Percentiles rank a stretch among this genome's conserved stretches.
Conservation (phyloP, 495 filamentous ascomycete genomes). For the Aspergillus homomorphus region DNA sequence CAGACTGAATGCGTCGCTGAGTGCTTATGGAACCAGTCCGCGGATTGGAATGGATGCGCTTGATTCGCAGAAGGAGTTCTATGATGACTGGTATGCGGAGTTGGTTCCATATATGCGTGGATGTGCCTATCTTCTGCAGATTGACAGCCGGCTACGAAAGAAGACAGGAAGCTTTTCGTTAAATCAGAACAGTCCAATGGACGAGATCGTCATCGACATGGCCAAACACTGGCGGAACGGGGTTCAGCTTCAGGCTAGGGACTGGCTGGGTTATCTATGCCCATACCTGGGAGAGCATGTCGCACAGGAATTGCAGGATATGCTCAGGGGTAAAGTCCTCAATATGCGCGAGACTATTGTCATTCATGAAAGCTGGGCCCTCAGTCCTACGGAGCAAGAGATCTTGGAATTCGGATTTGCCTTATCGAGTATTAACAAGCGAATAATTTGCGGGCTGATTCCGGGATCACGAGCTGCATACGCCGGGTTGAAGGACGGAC, state of each 20-base stretch:
- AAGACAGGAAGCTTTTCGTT: neutral
- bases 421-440: neutral
- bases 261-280: neutral
- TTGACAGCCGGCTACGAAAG: neutral
- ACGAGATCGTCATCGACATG: neutral
- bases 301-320: neutral
- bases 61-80: neutral
- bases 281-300: neutral
- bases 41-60: neutral
- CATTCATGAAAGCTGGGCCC: neutral
- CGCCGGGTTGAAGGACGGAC: neutral
- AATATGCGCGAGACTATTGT: neutral
- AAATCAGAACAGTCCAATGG: neutral
- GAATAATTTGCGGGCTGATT: neutral
- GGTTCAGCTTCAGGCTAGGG: neutral
- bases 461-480: neutral
- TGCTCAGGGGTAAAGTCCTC: neutral
- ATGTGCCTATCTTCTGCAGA: neutral
- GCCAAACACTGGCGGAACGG: neutral
- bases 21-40: neutral
- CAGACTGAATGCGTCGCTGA: neutral
- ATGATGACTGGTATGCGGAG: slow-evolving; percentile 2
- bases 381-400: neutral
- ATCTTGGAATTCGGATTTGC: neutral
- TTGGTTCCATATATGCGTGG: neutral